Percentiles rank a stretch among this genome's conserved stretches.
phyloP scores from a whole-genome alignment of 129 eudicot species.

The Tagetes erecta region DNA sequence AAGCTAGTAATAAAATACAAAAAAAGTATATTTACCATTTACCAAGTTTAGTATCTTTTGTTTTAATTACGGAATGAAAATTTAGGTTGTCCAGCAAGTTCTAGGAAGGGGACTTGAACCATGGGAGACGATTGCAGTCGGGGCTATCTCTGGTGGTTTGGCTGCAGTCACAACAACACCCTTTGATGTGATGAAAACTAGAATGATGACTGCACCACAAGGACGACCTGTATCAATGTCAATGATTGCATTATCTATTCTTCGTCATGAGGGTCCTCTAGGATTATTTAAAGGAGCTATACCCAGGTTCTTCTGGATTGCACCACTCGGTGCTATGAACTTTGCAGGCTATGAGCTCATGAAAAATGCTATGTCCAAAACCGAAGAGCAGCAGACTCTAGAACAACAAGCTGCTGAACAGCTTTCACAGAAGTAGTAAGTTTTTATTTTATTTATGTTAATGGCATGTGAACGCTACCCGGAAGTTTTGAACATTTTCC shows the following conservation, averaged over 20 bases:
- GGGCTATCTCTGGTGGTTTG: slow-evolving; percentile 96
- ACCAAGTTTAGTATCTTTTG: background rate
- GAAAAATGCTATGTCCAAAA: slow-evolving; percentile 71
- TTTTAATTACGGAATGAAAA: background rate
- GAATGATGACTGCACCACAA: slow-evolving; percentile 91
- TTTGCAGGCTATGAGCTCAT: slow-evolving; percentile 95
- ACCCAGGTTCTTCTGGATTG: slow-evolving; percentile 97
- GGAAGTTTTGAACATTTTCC: slow-evolving; percentile 49
- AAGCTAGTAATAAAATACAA: too few species aligned
- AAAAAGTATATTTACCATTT: too few species aligned
- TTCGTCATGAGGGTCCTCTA: slow-evolving; percentile 86
- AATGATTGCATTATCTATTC: slow-evolving; percentile 75
- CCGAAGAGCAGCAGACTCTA: slow-evolving; percentile 44
- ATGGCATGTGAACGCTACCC: slow-evolving; percentile 37
- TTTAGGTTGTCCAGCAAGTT: slow-evolving; percentile 64
- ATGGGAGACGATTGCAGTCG: slow-evolving; percentile 59
- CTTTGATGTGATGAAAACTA: slow-evolving; percentile 90
- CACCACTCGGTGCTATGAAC: slow-evolving; percentile 96
- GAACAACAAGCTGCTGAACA: slow-evolving; percentile 44
- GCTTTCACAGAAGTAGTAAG: slow-evolving; percentile 46
- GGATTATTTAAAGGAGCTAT: slow-evolving; percentile 73
- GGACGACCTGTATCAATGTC: slow-evolving; percentile 71
- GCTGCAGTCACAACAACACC: slow-evolving; percentile 93
- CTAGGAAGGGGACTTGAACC: slow-evolving; percentile 84
- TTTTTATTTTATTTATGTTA: slow-evolving; percentile 6